phyloP scores from a whole-genome alignment of 495 filamentous ascomycete genomes.

The Xylaria bambusicola region DNA sequence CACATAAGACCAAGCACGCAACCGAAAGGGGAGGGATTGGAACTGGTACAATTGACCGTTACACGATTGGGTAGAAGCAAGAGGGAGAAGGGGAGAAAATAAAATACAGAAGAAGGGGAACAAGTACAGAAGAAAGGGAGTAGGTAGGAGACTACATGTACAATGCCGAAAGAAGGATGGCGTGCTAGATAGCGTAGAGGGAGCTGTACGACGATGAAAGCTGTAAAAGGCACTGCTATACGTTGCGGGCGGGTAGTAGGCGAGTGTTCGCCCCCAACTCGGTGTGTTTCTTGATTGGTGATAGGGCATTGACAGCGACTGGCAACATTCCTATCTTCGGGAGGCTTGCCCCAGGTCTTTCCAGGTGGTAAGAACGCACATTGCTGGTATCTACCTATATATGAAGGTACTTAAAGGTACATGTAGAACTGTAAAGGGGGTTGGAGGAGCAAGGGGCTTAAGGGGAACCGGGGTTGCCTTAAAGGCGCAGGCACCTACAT shows the following conservation, averaged over 20 bases:
- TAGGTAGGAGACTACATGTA: constrained; percentile 18
- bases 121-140: constrained; percentile 10
- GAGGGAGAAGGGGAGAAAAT: not conserved
- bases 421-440: constrained; percentile 21
- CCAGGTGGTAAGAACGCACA: too few relatives aligned
- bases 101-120: constrained; percentile 5
- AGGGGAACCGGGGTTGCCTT: not conserved
- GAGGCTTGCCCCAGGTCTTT: not conserved
- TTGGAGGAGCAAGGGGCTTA: not conserved
- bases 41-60: not conserved
- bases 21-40: not conserved
- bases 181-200: constrained; percentile 5
- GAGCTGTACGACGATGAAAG: not conserved
- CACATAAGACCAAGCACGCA: too few relatives aligned
- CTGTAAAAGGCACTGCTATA: not conserved
- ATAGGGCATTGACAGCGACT: not conserved
- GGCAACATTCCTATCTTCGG: not conserved
- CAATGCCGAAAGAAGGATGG: constrained; percentile 16
- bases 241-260: too few relatives aligned
- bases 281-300: too few relatives aligned
- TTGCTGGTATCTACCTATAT: too few relatives aligned
- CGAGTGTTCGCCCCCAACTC: too few relatives aligned
- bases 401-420: too few relatives aligned
- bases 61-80: too few relatives aligned
- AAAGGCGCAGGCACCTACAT: too few relatives aligned